phyloP scores from a whole-genome alignment of 192 early-diverging fungal species.

The Coemansia guatemalensis region DNA sequence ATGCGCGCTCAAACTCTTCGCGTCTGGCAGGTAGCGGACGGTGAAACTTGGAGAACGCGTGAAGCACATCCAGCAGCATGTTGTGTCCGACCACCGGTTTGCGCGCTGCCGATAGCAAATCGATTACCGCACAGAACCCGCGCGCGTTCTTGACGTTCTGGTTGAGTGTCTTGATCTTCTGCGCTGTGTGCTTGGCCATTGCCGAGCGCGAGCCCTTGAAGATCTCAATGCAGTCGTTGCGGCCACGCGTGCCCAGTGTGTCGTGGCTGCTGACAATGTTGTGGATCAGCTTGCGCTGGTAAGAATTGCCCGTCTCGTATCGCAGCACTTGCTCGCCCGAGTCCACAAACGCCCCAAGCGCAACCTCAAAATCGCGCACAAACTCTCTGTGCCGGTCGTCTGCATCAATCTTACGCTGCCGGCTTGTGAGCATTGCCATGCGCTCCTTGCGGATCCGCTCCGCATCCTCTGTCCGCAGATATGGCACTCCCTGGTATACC shows the following conservation, averaged over 20 bases:
- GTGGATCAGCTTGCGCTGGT: constrained; percentile 72
- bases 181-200: constrained; percentile 18
- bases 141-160: constrained; percentile 54
- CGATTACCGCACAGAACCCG: constrained; percentile 78
- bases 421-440: constrained; percentile 19
- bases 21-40: constrained; percentile 63
- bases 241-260: constrained; percentile 43
- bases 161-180: constrained; percentile 32
- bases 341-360: constrained; percentile 17
- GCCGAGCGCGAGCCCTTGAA: constrained; percentile 42
- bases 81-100: constrained; percentile 91
- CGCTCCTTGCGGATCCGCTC: constrained; percentile 23
- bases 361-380: constrained; percentile 22
- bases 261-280: constrained; percentile 64
- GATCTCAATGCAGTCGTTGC: constrained; percentile 39
- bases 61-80: constrained; percentile 83
- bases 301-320: constrained; percentile 56
- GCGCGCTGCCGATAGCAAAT: constrained; percentile 65
- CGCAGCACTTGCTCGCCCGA: constrained; percentile 16
- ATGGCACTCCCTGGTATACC: constrained; percentile 77
- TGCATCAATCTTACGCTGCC: constrained; percentile 13
- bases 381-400: constrained; percentile 18
- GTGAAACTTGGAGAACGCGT: constrained; percentile 75
- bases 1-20: constrained; percentile 63
- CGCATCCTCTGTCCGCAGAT: constrained; percentile 36